These are phyloP conservation scores for Clarireedia sp. DNA, from an alignment of 2,329 filamentous ascomycete genomes.

Conservation along the genomic window DNA sequence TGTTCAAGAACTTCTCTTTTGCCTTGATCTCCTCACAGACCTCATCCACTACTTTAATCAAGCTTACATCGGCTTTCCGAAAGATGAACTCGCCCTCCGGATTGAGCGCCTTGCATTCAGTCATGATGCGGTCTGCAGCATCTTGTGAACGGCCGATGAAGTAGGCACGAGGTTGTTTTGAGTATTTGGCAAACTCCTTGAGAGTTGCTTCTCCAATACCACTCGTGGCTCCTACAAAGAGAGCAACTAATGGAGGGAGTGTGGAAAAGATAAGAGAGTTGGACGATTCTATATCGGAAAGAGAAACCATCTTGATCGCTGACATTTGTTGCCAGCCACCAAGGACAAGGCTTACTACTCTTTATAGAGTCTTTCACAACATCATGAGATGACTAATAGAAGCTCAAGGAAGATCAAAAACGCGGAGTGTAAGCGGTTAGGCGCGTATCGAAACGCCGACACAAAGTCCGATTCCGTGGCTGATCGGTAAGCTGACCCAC, in stretches of 20 bases:
- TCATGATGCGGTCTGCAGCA: constrained; percentile 33
- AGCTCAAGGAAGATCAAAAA: too few relatives aligned
- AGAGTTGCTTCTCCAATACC: constrained; percentile 43
- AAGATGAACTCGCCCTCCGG: constrained; percentile 39
- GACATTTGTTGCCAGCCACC: too few relatives aligned
- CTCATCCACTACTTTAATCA: constrained; percentile 41
- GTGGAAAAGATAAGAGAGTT: not conserved
- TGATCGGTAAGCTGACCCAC: too few relatives aligned
- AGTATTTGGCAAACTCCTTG: constrained; percentile 36
- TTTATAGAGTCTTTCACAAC: too few relatives aligned
- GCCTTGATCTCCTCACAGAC: constrained; percentile 41
- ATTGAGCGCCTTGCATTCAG: constrained; percentile 37
- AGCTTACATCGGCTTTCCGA: constrained; percentile 37
- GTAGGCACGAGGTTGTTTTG: constrained; percentile 36
- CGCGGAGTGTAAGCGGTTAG: too few relatives aligned
- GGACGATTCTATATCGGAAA: not conserved
- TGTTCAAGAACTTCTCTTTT: constrained; percentile 45
- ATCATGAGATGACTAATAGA: too few relatives aligned
- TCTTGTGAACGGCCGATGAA: constrained; percentile 40
- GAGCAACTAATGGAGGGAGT: not conserved
- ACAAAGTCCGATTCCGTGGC: too few relatives aligned
- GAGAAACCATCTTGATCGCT: not conserved
- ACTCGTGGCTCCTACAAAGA: constrained; percentile 36
- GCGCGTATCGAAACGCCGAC: too few relatives aligned
- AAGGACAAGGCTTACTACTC: too few relatives aligned